Evolutionary conservation across 225 moss, liverwort and hornwort species (phyloP).

Genomic region (Climacium dendroides): DNA sequence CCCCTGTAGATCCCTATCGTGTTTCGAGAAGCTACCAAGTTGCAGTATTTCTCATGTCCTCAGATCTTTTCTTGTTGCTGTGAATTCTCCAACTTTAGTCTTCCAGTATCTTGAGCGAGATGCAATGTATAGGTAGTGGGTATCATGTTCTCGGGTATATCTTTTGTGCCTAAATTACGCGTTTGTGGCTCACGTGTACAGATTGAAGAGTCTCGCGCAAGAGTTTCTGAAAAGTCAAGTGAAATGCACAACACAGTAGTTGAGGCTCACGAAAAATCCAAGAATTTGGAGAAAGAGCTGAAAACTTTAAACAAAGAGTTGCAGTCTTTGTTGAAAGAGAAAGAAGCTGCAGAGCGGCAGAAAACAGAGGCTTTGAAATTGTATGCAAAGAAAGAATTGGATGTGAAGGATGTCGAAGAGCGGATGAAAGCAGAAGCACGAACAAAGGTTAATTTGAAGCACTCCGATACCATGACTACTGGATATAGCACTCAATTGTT

Average conservation of each 20-base stretch:
- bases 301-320: conserved; percentile 68
- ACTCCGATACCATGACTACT: neutral
- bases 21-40: neutral
- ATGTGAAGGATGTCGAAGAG: conserved; percentile 43
- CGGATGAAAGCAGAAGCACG: conserved; percentile 29
- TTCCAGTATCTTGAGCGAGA: neutral
- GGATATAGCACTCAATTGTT: neutral
- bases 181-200: conserved; percentile 14
- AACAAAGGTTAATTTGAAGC: conserved; percentile 39
- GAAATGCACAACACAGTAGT: conserved; percentile 87
- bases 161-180: neutral
- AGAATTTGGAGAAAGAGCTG: conserved; percentile 72
- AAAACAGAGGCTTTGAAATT: conserved; percentile 65
- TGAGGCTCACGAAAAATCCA: conserved; percentile 79
- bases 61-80: neutral
- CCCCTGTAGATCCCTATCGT: neutral
- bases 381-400: conserved; percentile 55
- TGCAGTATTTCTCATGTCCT: neutral
- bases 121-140: neutral
- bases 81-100: neutral
- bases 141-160: neutral
- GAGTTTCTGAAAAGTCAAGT: conserved; percentile 84
- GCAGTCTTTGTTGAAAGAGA: conserved; percentile 63
- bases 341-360: conserved; percentile 61
- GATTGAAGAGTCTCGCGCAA: conserved; percentile 86